phyloP scores from a whole-genome alignment of 2,329 filamentous ascomycete species.

The Thermomyces lanuginosus region DNA sequence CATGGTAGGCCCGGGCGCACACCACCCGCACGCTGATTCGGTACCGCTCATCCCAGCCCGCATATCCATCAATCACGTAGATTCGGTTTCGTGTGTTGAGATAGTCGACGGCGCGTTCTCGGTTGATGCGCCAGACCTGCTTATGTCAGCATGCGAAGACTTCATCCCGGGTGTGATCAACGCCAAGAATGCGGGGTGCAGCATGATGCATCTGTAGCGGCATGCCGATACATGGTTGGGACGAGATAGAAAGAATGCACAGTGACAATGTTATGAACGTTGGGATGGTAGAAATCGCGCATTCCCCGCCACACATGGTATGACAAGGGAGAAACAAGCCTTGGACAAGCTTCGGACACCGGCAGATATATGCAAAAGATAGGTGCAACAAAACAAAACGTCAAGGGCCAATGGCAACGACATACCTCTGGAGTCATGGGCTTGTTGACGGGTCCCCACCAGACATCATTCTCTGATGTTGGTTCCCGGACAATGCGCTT shows the following conservation, averaged over 20 bases:
- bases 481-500: conserved; percentile 94
- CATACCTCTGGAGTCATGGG: conserved; percentile 93
- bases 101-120: conserved; percentile 96
- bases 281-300: conserved; percentile 4
- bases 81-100: conserved; percentile 97
- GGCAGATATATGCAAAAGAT: conserved; percentile 7
- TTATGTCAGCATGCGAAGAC: conserved; percentile 13
- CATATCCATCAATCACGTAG: conserved; percentile 94
- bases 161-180: conserved; percentile 15
- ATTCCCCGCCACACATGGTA: conserved; percentile 3
- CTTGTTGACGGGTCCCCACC: conserved; percentile 99
- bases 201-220: conserved; percentile 3
- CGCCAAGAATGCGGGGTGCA: conserved; percentile 10
- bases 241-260: neutral
- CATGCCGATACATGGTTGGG: neutral
- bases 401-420: conserved; percentile 11
- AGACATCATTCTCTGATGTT: conserved; percentile 76
- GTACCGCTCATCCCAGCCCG: conserved; percentile 98
- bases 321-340: conserved; percentile 3
- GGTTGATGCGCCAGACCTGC: conserved; percentile 98
- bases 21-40: conserved; percentile 93
- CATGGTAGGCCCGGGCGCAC: conserved; percentile 97
- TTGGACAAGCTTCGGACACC: conserved; percentile 11
- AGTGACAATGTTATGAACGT: no score
- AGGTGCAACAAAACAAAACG: conserved; percentile 4